Percentiles rank a stretch among this genome's conserved stretches.
Evolutionary conservation across 1,284 basidiomycete species (phyloP).

Genomic region (Cystobasidiaceae sp.): DNA sequence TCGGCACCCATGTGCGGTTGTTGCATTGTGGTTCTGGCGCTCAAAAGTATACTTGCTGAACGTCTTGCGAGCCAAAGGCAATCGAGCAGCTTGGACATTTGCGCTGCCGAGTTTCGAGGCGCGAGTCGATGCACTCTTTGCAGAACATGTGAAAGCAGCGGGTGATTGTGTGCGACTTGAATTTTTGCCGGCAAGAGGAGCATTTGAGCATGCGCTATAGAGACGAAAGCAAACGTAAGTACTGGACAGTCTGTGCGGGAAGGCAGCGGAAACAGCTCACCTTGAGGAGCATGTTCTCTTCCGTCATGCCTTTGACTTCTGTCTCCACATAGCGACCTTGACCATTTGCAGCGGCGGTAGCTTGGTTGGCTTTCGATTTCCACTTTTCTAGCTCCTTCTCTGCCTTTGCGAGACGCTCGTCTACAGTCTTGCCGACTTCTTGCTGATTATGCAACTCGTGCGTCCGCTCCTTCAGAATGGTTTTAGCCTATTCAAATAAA

Average conservation of each 20-base stretch:
- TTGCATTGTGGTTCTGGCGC: background rate
- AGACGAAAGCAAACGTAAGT: background rate
- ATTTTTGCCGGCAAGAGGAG: conserved; percentile 77
- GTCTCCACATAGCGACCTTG: conserved; percentile 33
- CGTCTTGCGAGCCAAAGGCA: conserved; percentile 79
- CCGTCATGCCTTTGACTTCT: conserved; percentile 39
- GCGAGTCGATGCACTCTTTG: conserved; percentile 74
- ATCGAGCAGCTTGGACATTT: conserved; percentile 91
- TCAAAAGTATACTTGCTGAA: conserved; percentile 67
- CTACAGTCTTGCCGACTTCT: conserved; percentile 41
- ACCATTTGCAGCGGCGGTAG: conserved; percentile 32
- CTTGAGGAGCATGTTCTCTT: conserved; percentile 56
- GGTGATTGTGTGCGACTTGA: conserved; percentile 79
- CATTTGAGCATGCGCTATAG: conserved; percentile 78
- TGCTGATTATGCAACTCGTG: conserved; percentile 46
- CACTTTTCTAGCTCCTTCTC: conserved; percentile 47
- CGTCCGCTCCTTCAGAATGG: conserved; percentile 29
- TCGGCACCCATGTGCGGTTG: too few relatives aligned
- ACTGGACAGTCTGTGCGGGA: too few relatives aligned
- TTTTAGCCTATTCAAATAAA: conserved; percentile 48
- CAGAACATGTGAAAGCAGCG: conserved; percentile 71
- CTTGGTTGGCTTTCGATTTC: conserved; percentile 50
- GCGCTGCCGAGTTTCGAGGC: conserved; percentile 83
- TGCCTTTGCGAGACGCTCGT: conserved; percentile 45
- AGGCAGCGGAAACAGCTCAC: too few relatives aligned